Percentiles rank a stretch among this genome's conserved stretches.
These are phyloP conservation scores for Cordyceps javanica DNA, from an alignment of 2,329 filamentous ascomycete genomes.

Conservation along the genomic window DNA sequence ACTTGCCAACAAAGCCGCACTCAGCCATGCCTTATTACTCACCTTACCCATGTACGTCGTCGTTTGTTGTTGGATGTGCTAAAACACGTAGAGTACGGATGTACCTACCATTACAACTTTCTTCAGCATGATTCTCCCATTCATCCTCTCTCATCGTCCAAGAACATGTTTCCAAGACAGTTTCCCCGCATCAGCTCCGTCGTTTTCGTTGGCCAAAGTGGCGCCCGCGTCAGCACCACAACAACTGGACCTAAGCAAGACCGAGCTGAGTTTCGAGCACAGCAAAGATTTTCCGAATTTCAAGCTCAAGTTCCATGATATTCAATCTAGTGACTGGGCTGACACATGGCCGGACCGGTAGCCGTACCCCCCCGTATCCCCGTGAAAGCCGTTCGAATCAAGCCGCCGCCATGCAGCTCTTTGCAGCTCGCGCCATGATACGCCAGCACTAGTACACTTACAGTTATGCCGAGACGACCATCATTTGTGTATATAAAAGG, in stretches of 20 bases:
- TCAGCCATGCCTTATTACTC: background rate
- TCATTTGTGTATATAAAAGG: background rate
- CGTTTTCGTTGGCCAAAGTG: no score
- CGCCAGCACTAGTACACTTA: background rate
- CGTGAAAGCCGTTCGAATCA: background rate
- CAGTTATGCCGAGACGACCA: background rate
- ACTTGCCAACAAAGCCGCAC: background rate
- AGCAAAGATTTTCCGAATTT: background rate
- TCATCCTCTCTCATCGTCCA: no score
- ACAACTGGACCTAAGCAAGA: no score
- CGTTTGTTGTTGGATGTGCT: no score
- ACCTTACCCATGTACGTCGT: background rate
- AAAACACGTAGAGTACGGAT: no score
- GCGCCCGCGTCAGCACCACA: no score
- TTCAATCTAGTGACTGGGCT: background rate
- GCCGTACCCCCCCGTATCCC: background rate
- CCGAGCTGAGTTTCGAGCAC: background rate
- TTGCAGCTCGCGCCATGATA: background rate
- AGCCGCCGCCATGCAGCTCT: background rate
- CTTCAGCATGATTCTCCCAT: no score
- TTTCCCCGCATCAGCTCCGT: no score
- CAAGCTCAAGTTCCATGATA: background rate
- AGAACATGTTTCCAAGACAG: no score
- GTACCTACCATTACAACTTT: no score
- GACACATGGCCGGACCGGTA: background rate